Base-by-base conservation (phyloP, 2,329 filamentous ascomycete species). In the Cladosporium sphaerospermum region DNA sequence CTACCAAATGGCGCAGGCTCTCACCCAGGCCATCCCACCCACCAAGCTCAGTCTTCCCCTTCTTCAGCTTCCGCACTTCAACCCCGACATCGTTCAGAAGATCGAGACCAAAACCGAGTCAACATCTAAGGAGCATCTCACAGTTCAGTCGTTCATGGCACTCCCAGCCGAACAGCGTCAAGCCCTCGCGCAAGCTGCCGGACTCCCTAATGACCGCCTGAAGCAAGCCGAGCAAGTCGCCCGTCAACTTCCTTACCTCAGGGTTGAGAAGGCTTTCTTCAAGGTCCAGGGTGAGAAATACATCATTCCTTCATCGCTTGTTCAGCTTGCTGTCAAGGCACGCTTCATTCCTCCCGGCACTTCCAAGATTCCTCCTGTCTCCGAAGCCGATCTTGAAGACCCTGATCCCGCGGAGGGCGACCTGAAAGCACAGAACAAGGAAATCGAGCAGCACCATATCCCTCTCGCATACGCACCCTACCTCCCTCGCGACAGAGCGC, bases 281-380 rank as follows among this genome's bases (percentile, higher is more conserved):
- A 99, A 99, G 78, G 95, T 99, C 43, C 85, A 89, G 49, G 93
- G 93, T 67, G 95, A 99, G 73, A 88, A 87, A 60, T 87, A 86
- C 69, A 89, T 99, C 65, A 95, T 92, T 32, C 91, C 93, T 6
- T 89, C 87, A 54, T 95, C 90, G 53, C 80, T 99, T 36, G 92
- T 97, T 18, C 92, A 91, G 57, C 85, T 99, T 31, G 89, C 99
- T 48, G 83, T 99, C 68, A 99, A 99, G 76, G 90, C 88, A 32
- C 89, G 93, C 53, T 87, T 97, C 66, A 84, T 97, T 45, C 93
- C 93, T 5, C 91, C 93, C 3, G 92, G 91, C 43, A 85, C 82
- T 59, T 57, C 61, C n/a, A 79, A 81, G 19, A 77, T 96, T 6
- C 90, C 93, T 4, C 76, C 80, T 40, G 77, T 96, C 56, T 80